phyloP scores from a whole-genome alignment of 345 rosid genomes.

The Hevea brasiliensis region DNA sequence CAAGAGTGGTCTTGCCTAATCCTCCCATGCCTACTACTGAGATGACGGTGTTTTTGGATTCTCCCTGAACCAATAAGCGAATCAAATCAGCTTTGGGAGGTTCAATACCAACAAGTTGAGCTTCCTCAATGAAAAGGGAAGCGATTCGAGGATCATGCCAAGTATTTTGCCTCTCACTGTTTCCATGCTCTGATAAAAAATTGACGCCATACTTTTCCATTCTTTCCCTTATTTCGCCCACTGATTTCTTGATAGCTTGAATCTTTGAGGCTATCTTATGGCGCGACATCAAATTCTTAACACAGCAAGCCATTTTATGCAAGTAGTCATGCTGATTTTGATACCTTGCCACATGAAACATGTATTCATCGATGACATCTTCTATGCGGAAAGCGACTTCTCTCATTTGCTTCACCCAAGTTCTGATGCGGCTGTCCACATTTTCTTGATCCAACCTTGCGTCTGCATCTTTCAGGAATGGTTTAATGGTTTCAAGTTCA shows the following conservation, averaged over 20 bases:
- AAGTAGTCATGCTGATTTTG: conserved; percentile 13
- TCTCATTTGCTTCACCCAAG: conserved; percentile 39
- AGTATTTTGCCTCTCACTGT: conserved; percentile 22
- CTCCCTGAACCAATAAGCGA: conserved; percentile 19
- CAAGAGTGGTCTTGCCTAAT: conserved; percentile 43
- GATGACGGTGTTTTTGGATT: conserved; percentile 19
- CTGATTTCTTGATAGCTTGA: conserved; percentile 19
- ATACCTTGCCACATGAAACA: conserved; percentile 21
- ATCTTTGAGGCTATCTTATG: conserved; percentile 20
- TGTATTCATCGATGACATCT: conserved; percentile 40
- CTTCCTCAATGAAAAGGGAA: conserved; percentile 38
- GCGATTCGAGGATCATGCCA: too few relatives aligned
- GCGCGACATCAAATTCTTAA: conserved; percentile 31
- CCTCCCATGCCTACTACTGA: conserved; percentile 48
- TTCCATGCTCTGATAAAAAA: conserved; percentile 3
- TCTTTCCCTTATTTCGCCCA: conserved; percentile 10
- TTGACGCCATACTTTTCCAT: conserved; percentile 6
- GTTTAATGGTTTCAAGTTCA: too few relatives aligned
- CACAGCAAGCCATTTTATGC: conserved; percentile 11
- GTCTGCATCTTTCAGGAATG: conserved; percentile 35
- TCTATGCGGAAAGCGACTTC: conserved; percentile 34
- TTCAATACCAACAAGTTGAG: conserved; percentile 41
- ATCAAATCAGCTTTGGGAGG: conserved; percentile 29
- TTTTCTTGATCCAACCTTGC: conserved; percentile 21
- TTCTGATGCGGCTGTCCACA: conserved; percentile 3